Percentiles rank a stretch among this genome's conserved stretches.
These are phyloP conservation scores for Sphenostylis stenocarpa DNA, from an alignment of 306 rosid species.

Conservation along the genomic window DNA sequence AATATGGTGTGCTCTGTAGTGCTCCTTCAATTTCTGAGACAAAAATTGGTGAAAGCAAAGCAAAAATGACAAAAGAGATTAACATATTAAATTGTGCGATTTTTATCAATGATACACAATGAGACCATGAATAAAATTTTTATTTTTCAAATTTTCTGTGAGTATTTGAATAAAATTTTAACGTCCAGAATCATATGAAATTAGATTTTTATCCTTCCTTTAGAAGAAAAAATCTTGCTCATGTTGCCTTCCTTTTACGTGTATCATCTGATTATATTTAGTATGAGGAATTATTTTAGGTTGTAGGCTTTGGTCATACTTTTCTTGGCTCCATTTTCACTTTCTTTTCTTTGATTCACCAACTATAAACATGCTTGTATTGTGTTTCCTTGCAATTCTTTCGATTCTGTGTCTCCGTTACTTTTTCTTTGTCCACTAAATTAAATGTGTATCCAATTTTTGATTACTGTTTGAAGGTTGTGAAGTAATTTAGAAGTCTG, in stretches of 20 bases:
- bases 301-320: neutral
- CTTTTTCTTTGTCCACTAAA: neutral
- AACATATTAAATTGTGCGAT: neutral
- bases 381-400: constrained; percentile 19
- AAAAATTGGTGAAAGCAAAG: neutral
- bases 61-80: neutral
- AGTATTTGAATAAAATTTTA: neutral
- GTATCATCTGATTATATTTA: neutral
- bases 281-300: neutral
- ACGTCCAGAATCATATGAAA: neutral
- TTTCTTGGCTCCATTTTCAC: neutral
- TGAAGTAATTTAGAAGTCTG: constrained; percentile 11
- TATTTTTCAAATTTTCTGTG: neutral
- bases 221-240: neutral
- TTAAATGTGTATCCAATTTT: neutral
- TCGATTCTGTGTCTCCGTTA: neutral
- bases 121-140: too few species aligned
- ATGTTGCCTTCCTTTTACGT: neutral
- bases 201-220: constrained; percentile 4
- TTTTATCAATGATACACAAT: neutral
- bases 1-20: neutral
- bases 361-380: neutral
- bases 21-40: neutral
- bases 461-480: neutral
- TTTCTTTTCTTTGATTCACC: neutral